Evolutionary conservation across 495 filamentous ascomycete species (phyloP).

Genomic region (Trichoderma parareesei): DNA sequence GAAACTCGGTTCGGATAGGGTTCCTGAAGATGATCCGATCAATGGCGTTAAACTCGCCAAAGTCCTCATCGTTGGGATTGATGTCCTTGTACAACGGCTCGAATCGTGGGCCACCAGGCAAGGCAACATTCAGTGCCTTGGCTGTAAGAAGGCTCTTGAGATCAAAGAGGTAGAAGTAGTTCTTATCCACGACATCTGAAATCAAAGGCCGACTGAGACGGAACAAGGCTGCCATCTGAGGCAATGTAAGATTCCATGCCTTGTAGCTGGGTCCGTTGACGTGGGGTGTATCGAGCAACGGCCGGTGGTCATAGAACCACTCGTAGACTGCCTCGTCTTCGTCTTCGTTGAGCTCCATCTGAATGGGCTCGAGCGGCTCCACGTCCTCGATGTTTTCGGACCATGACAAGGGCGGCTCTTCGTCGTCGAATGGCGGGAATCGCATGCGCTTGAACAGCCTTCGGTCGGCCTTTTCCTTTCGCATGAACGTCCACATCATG

Average conservation of each 20-base stretch:
- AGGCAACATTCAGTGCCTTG: constrained; percentile 93
- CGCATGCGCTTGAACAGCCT: constrained; percentile 98
- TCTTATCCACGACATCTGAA: constrained; percentile 88
- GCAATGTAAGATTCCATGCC: constrained; percentile 85
- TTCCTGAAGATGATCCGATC: constrained; percentile 98
- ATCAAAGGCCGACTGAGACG: constrained; percentile 86
- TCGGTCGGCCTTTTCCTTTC: constrained; percentile 93
- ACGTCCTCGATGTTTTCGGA: constrained; percentile 99
- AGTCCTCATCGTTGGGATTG: constrained; percentile 98
- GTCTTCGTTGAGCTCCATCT: constrained; percentile 96
- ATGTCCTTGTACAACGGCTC: constrained; percentile 99
- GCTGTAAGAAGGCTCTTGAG: constrained; percentile 91
- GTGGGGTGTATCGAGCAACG: constrained; percentile 83
- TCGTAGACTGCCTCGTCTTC: constrained; percentile 88
- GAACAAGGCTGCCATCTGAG: constrained; percentile 93
- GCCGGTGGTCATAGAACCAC: constrained; percentile 97
- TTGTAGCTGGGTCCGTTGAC: constrained; percentile 98
- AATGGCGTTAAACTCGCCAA: constrained; percentile 99
- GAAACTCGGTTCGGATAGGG: constrained; percentile 92
- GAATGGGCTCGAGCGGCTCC: constrained; percentile 94
- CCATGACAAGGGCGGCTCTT: constrained; percentile 96
- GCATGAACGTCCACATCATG: constrained; percentile 98
- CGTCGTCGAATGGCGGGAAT: constrained; percentile 97
- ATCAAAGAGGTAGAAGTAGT: constrained; percentile 98
- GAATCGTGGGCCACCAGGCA: constrained; percentile 93